phyloP scores from a whole-genome alignment of 169 alveolate genomes.

The Plasmodium sp. region DNA sequence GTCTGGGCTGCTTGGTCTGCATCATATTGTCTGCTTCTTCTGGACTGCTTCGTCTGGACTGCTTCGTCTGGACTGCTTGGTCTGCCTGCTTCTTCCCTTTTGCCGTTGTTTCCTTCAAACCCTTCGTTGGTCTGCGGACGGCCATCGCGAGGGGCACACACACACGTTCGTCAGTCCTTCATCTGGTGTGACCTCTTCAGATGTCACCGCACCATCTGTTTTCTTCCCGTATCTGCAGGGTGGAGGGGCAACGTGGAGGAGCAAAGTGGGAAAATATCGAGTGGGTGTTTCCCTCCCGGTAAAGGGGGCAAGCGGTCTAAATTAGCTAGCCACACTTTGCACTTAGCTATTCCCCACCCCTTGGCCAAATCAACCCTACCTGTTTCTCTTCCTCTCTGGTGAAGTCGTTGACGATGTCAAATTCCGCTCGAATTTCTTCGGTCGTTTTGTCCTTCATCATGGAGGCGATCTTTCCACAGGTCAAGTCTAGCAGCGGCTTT shows the following conservation, averaged over 20 bases:
- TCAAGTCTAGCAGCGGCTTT: slow-evolving; percentile 92
- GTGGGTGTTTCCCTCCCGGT: too few species aligned
- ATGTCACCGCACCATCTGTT: slow-evolving; percentile 97
- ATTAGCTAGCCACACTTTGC: not conserved
- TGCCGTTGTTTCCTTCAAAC: not conserved
- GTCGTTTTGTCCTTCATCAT: slow-evolving; percentile 95
- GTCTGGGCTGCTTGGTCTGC: not conserved
- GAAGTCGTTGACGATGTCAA: slow-evolving; percentile 94
- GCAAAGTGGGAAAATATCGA: not conserved
- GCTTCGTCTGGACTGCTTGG: not conserved
- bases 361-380: slow-evolving; percentile 39
- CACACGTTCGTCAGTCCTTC: not conserved
- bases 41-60: not conserved
- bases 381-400: slow-evolving; percentile 96
- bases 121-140: not conserved
- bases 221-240: slow-evolving; percentile 94
- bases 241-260: not conserved
- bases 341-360: not conserved
- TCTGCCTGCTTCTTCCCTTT: not conserved
- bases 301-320: not conserved
- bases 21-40: too few species aligned
- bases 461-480: slow-evolving; percentile 96
- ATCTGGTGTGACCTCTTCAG: slow-evolving; percentile 4
- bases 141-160: not conserved
- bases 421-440: slow-evolving; percentile 94